Base-by-base conservation (phyloP, 345 rosid species). In the Citrus mangshanensis region DNA sequence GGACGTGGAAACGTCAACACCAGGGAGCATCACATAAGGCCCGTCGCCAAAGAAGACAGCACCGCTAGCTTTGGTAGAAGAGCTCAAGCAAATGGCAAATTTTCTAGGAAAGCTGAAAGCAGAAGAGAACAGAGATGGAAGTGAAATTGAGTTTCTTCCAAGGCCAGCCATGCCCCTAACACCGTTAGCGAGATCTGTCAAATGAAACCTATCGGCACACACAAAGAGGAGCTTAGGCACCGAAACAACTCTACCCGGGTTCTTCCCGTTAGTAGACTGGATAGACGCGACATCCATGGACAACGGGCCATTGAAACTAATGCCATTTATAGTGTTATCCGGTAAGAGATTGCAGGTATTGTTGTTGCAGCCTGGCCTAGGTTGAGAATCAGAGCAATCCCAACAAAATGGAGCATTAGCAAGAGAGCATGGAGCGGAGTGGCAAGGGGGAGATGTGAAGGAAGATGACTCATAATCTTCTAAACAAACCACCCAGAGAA, bases 31-130 rank as follows among this genome's bases (percentile, higher is more conserved):
- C 28, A 63, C 67, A 27, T 63, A 63, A 28, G 35, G 67, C 30
- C 65, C 65, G 30, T n/a, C 14, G 1, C 65, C 65, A 60, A 82
- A 46, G 81, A 81, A 42, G 24, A 63, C 34, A 6, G 28, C 67
- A 14, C 67, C 67, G 2, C 1, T 27, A 27, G 37, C 14, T 25
- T 30, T 63, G 14, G 67, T 25, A 2, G 67, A 63, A 28, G 67
- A 63, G 35, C 67, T 63, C 67, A 63, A 27, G 67, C 67, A 63
- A 63, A 63, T 63, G 67, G 67, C 67, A 6, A 63, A 63, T 27
- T 63, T 63, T 63, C 37, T 63, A 13, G 16, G 34, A 6, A 63
- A 0, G 67, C 67, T 63, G 30, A 63, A 63, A 63, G 37, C 19
- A 9, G 67, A 13, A 28, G 67, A 27, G 67, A 63, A 63, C 9